Base-by-base conservation (phyloP, 1,139 yeast species). In the Entelexis sorbosivorans region DNA sequence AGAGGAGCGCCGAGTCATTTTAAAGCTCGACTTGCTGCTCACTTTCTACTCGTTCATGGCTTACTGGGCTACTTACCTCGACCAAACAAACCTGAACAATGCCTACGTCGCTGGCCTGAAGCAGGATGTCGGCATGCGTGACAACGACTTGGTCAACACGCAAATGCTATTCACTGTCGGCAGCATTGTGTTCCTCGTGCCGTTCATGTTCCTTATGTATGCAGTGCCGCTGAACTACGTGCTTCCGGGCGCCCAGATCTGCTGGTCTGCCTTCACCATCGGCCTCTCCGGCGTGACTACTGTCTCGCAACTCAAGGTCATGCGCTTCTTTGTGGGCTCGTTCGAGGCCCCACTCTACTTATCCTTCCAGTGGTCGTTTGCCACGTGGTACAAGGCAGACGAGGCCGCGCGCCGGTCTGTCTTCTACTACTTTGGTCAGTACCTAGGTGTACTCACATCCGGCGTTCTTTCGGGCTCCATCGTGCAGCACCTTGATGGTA, bases 31-130 rank as follows among this genome's bases (percentile, higher is more conserved):
- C 61, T 52, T 81, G 10, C 61, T 80, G 42, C 69, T 82, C 56
- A 75, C 82, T 3, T 66, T 78, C 40, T 82, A 78, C 63, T 73
- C 82, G 32, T 70, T 81, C 59, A 66, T 79, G 66, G 77, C 81
- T 17, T 81, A 80, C 64, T 82, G 85, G 83, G 81, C 79, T 45
- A 81, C 82, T 61, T 79, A 79, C 52, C 68, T 82, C 48, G 89
- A 82, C 63, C 75, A 75, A 53, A 71, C 79, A 45, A 63, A 63
- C 47, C 44, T 63, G 31, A 61, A 52, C 36, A 74, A 76, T 10
- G 79, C 82, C 2, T 78, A 75, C 59, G 78, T 78, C 42, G 76
- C 76, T 55, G 82, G 82, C n/a, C 76, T 78, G 81, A 66, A 69
- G 52, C 80, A 77, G 55, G 69, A 74, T 58, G 73, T 71, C 57